Base-by-base conservation (phyloP, 192 early-diverging fungal species). In the Coemansia sp. region DNA sequence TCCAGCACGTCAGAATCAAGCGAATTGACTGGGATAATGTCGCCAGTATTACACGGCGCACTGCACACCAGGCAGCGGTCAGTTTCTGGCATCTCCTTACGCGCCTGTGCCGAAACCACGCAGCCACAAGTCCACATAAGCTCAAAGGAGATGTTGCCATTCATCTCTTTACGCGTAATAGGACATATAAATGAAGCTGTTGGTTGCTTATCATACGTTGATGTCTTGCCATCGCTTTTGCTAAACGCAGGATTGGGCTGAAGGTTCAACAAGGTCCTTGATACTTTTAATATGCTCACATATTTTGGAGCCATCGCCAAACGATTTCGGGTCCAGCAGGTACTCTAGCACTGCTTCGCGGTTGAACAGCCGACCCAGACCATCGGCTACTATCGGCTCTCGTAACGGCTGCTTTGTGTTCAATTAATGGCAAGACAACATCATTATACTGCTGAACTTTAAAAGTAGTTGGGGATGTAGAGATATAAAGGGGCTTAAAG, bases 331-430 rank as follows among this genome's bases (percentile, higher is more conserved):
- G 18, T 64, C 67, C 0, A 89, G 64, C 6, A 91, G 68, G 46
- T 75, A 83, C 41, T 85, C 79, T 0, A 91, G 53, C 32, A 91
- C 54, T 0, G 82, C 69, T n/a, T 84, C 83, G 53, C 87, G 86
- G 64, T 89, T 90, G 77, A 88, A 91, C 28, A 91, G 71, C 11
- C 81, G 79, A 0, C 90, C 90, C 5, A 90, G 70, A 8, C 50
- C 66, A 46, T 80, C 76, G 11, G 66, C 67, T 11, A 88, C 87
- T 8, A 91, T 58, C 0, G 90, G 90, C 18, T 61, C 53, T 17
- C 64, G 40, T 12, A 91, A 79, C 7, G 79, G 83, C 16, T 46
- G 44, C 44, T 46, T 46, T n/a, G n/a, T n/a, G n/a, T n/a, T n/a
- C n/a, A n/a, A n/a, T n/a, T n/a, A n/a, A n/a, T n/a, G n/a, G n/a